These are phyloP conservation scores for Ilex aquifolium DNA, from an alignment of 257 asterid species.

Conservation along the genomic window DNA sequence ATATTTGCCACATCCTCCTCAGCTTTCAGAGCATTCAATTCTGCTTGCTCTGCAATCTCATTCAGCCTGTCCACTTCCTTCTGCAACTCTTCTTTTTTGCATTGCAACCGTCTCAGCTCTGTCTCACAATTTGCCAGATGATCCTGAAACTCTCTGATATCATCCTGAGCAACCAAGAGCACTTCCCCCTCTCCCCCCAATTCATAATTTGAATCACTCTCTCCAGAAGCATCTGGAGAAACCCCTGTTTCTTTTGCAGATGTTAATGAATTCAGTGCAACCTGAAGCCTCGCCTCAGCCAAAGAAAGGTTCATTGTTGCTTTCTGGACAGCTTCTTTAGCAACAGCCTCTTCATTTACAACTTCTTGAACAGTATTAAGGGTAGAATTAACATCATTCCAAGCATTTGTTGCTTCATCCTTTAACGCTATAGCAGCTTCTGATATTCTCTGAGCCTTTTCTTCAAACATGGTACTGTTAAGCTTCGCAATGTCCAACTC, in stretches of 20 bases:
- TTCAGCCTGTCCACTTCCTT: conserved; percentile 79
- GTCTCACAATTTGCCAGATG: conserved; percentile 61
- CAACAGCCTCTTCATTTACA: conserved; percentile 61
- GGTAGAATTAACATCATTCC: conserved; percentile 50
- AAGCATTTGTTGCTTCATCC: conserved; percentile 72
- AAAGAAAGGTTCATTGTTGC: conserved; percentile 67
- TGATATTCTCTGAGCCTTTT: conserved; percentile 82
- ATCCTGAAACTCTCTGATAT: conserved; percentile 48
- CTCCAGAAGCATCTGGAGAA: conserved; percentile 19
- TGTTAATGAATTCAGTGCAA: conserved; percentile 40
- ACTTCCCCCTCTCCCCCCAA: conserved; percentile 33
- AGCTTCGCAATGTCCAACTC: conserved; percentile 70
- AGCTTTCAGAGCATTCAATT: conserved; percentile 50
- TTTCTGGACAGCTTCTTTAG: conserved; percentile 66
- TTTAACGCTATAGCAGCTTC: conserved; percentile 86
- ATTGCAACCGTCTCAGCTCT: conserved; percentile 58
- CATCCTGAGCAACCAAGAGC: conserved; percentile 54
- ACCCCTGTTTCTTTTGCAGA: conserved; percentile 30
- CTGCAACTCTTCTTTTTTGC: conserved; percentile 81
- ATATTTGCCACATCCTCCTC: conserved; percentile 94
- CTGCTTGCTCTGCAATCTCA: conserved; percentile 59
- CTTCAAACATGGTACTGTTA: conserved; percentile 78
- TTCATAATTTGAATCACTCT: conserved; percentile 17
- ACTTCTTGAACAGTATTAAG: conserved; percentile 50
- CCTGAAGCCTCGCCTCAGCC: conserved; percentile 79